Percentiles rank a stretch among this genome's conserved stretches.
Conservation (phyloP, 2,329 filamentous ascomycete genomes). For the Epichloe baconii region DNA sequence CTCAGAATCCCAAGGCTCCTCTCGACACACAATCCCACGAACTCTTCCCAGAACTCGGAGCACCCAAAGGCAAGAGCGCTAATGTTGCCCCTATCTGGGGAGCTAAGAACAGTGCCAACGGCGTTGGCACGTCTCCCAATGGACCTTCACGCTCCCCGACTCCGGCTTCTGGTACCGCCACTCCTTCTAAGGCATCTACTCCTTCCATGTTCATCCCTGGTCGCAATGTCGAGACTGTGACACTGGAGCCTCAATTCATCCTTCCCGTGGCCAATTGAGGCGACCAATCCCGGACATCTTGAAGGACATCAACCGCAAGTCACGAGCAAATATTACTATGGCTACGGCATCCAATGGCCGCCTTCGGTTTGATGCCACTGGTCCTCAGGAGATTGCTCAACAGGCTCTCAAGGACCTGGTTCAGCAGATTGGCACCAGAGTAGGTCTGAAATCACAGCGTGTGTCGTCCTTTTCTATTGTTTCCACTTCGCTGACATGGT, state of each 20-base stretch:
- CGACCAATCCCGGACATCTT: conserved; percentile 70
- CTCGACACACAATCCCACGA: conserved; percentile 83
- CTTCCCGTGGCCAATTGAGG: conserved; percentile 63
- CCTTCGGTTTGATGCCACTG: conserved; percentile 72
- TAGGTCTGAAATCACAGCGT: conserved; percentile 26
- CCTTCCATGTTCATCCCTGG: conserved; percentile 63
- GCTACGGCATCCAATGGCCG: conserved; percentile 57
- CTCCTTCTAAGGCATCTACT: conserved; percentile 20
- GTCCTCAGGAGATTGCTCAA: conserved; percentile 70
- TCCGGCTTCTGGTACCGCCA: conserved; percentile 46
- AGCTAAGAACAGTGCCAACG: conserved; percentile 50
- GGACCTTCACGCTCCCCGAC: conserved; percentile 47
- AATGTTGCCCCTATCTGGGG: conserved; percentile 66
- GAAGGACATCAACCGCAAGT: conserved; percentile 85
- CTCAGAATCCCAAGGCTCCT: conserved; percentile 26
- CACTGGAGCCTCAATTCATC: conserved; percentile 63
- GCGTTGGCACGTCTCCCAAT: conserved; percentile 37
- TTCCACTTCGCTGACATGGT: conserved; percentile 1
- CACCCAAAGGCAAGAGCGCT: conserved; percentile 51
- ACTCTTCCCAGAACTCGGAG: conserved; percentile 82
- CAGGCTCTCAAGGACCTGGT: conserved; percentile 84
- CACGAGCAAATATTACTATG: conserved; percentile 74
- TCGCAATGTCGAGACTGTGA: conserved; percentile 64
- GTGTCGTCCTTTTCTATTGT: not conserved
- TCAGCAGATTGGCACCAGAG: conserved; percentile 75